A percentile compares a stretch with the other conserved stretches of the same genome.
Conservation (phyloP, 495 filamentous ascomycete genomes). For the Lasiosphaeria miniovina region DNA sequence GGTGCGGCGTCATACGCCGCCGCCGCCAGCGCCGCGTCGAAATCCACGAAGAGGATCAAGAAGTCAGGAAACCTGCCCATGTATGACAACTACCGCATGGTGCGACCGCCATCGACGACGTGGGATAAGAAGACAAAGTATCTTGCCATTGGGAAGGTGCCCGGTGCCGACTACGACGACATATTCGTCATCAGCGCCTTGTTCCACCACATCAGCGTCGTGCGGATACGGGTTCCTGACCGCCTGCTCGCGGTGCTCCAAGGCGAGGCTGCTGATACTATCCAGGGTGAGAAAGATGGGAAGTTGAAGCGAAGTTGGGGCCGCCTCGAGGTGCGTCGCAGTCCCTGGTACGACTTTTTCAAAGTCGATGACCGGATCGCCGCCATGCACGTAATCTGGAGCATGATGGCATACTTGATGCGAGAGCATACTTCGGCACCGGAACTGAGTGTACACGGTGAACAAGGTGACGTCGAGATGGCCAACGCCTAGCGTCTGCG, state of each 20-base stretch:
- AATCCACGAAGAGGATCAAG: conserved; percentile 46
- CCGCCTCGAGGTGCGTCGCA: conserved; percentile 61
- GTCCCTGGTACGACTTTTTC: conserved; percentile 77
- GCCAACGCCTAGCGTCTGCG: conserved; percentile 22
- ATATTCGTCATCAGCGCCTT: conserved; percentile 79
- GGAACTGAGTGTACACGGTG: conserved; percentile 16
- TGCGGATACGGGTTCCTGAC: conserved; percentile 69
- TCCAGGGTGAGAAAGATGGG: conserved; percentile 5
- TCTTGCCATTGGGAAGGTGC: conserved; percentile 63
- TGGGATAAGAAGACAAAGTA: conserved; percentile 83
- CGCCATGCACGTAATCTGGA: conserved; percentile 72
- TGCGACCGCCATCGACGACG: conserved; percentile 58
- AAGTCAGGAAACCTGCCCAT: conserved; percentile 47
- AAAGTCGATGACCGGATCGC: conserved; percentile 62
- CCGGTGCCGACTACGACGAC: conserved; percentile 50
- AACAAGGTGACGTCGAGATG: conserved; percentile 36
- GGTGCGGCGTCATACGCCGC: neutral
- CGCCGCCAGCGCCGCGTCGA: conserved; percentile 12
- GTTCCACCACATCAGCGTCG: conserved; percentile 76
- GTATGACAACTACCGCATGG: conserved; percentile 55
- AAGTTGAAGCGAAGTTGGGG: conserved; percentile 42
- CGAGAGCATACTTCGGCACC: conserved; percentile 36
- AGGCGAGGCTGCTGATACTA: conserved; percentile 28
- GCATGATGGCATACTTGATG: conserved; percentile 69
- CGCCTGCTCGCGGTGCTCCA: conserved; percentile 56